phyloP scores from a whole-genome alignment of 2,329 filamentous ascomycete species.

The Triangularia verruculosa region DNA sequence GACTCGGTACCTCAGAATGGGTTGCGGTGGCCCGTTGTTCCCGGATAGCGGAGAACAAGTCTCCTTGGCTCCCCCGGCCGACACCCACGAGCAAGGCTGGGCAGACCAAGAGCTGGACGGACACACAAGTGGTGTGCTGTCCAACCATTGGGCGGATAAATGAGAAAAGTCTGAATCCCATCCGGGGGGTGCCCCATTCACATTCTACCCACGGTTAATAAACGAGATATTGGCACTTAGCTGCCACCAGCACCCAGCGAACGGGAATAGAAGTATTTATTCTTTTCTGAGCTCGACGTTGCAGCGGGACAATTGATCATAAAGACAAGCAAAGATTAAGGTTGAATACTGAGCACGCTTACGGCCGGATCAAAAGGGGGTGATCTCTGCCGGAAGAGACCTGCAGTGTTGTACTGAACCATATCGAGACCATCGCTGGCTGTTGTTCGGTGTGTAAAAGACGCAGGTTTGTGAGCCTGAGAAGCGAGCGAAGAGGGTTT shows the following conservation, averaged over 20 bases:
- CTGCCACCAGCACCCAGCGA: constrained; percentile 1
- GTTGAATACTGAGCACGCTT: no score
- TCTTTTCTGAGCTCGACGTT: background rate
- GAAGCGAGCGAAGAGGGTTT: background rate
- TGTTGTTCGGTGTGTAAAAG: background rate
- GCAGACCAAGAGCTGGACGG: constrained; percentile 5
- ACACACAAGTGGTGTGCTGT: background rate
- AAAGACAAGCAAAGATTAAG: background rate
- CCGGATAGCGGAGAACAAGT: background rate
- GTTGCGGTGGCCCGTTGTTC: constrained; percentile 1
- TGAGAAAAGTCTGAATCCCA: constrained; percentile 11
- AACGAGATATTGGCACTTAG: constrained; percentile 14
- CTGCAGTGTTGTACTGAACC: background rate
- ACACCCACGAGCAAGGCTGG: background rate
- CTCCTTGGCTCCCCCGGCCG: background rate
- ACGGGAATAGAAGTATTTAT: background rate
- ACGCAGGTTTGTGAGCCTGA: background rate
- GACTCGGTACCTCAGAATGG: background rate
- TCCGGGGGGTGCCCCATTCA: constrained; percentile 14
- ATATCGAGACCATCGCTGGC: background rate
- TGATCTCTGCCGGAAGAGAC: background rate
- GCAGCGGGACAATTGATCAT: background rate
- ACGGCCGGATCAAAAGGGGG: background rate
- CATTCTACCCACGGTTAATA: constrained; percentile 21
- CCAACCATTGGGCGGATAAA: constrained; percentile 27